Evolutionary conservation across 2,329 filamentous ascomycete species (phyloP), one percentile per base, ranked within the genome.

Genomic region (Pseudogymnoascus sp.): DNA sequence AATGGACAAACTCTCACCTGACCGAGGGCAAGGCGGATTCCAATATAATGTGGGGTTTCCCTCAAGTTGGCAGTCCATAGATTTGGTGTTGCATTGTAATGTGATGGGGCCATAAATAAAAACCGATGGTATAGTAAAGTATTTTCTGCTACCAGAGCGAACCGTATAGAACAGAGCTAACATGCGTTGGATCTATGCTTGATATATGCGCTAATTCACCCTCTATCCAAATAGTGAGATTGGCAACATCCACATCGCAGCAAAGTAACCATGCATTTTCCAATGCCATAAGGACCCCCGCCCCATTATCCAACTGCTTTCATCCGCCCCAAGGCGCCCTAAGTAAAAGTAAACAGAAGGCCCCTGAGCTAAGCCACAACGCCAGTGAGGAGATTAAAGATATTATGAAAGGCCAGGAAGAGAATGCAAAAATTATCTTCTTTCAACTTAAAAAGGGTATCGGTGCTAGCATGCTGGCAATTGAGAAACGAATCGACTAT

Each of bases 381-480:
- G 10, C 19, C 50, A 10, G 29, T 8, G 50, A 33, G 50, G 33
- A 47, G 26, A 4, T 13, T 7, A 33, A 56, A 19, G 4, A 33
- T 11, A 31, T 16, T 56, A 56, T 14, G 10, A 33, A 33, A 33
- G 50, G 14, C 29, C 16, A 56, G 50, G 50, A 56, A 56, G 16
- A 56, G 50, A 33, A 56, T 56, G 33, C 10, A 56, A 29, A 56
- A 29, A 56, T 56, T 56, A 56, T 16, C 47, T 29, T 50, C 44
- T 53, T 31, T 33, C 50, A 13, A 21, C 50, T 19, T 33, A 56
- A 56, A 56, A 56, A 19, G 26, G 50, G 29, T 56, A 33, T 56
- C 50, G 50, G 6, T 56, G 50, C 50, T 33, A 56, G 29, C 50
- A 56, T 33, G 50, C 50, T 33, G 50, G 50, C 50, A 56, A 56